Evolutionary conservation across 352 stramenopile genomes (phyloP).

Genomic region (Discostella stelligera): DNA sequence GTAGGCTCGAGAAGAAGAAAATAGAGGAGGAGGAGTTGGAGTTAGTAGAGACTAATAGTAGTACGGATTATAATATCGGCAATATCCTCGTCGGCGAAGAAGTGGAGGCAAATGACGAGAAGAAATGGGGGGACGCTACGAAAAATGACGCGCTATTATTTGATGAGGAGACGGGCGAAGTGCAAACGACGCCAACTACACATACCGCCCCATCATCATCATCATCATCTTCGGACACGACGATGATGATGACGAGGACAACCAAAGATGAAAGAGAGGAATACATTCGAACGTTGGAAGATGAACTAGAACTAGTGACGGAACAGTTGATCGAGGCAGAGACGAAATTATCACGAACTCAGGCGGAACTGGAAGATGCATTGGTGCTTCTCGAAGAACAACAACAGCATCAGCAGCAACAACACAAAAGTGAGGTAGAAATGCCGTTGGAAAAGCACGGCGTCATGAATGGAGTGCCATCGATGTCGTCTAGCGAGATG

Average conservation of each 20-base stretch:
- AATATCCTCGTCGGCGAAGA: slow-evolving; percentile 18
- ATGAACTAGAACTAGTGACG: slow-evolving; percentile 80
- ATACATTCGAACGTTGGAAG: slow-evolving; percentile 80
- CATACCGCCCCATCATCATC: neutral
- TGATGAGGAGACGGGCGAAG: neutral
- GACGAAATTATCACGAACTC: slow-evolving; percentile 61
- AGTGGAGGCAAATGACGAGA: neutral
- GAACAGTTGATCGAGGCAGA: slow-evolving; percentile 82
- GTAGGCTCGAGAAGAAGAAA: slow-evolving; percentile 33
- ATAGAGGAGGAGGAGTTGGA: slow-evolving; percentile 8
- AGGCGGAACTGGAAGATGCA: slow-evolving; percentile 62
- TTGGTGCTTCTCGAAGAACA: slow-evolving; percentile 30
- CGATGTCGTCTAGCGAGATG: slow-evolving; percentile 3
- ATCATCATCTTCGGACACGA: neutral
- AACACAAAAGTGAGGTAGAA: neutral
- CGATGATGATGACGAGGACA: no score
- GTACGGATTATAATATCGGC: slow-evolving; percentile 12
- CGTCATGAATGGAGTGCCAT: neutral
- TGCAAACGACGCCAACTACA: neutral
- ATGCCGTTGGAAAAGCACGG: slow-evolving; percentile 1
- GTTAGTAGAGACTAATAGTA: slow-evolving; percentile 2
- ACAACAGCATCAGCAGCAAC: neutral
- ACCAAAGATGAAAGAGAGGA: slow-evolving; percentile 52
- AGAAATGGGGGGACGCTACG: neutral
- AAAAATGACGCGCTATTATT: slow-evolving; percentile 3